Conservation (phyloP, 2,329 filamentous ascomycete genomes). For the Xylariaceae sp. region DNA sequence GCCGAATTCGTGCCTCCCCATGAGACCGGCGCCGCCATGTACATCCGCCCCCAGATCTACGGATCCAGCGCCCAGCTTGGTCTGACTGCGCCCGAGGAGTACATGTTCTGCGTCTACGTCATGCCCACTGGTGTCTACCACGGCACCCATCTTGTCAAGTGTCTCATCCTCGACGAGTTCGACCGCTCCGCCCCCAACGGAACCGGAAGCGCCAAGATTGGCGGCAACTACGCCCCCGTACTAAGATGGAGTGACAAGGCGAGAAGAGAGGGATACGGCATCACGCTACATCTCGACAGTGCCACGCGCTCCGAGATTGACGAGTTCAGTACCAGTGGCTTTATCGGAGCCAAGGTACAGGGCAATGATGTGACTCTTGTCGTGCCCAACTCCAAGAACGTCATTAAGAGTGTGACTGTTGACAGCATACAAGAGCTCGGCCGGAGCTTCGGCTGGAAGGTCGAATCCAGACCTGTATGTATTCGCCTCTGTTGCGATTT, state of each 20-base stretch:
- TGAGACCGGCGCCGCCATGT: conserved; percentile 84
- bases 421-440: conserved; percentile 74
- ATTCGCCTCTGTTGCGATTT: background rate
- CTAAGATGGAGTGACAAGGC: conserved; percentile 82
- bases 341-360: conserved; percentile 70
- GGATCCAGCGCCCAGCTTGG: conserved; percentile 84
- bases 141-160: conserved; percentile 79
- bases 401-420: conserved; percentile 67
- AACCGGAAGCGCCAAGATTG: conserved; percentile 86
- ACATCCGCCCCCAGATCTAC: conserved; percentile 84
- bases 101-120: conserved; percentile 85
- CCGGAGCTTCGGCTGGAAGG: conserved; percentile 72
- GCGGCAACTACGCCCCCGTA: conserved; percentile 93
- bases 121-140: conserved; percentile 93
- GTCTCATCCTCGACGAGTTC: conserved; percentile 85
- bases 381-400: conserved; percentile 80
- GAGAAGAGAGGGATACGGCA: conserved; percentile 74
- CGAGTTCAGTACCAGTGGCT: conserved; percentile 92
- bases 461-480: conserved; percentile 66
- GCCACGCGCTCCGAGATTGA: conserved; percentile 79
- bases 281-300: conserved; percentile 89
- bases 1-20: conserved; percentile 88
- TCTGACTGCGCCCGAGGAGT: conserved; percentile 81
- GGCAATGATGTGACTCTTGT: conserved; percentile 64
- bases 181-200: conserved; percentile 90